These are phyloP conservation scores for Apodospora peruviana DNA, from an alignment of 495 filamentous ascomycete species.

Conservation along the genomic window DNA sequence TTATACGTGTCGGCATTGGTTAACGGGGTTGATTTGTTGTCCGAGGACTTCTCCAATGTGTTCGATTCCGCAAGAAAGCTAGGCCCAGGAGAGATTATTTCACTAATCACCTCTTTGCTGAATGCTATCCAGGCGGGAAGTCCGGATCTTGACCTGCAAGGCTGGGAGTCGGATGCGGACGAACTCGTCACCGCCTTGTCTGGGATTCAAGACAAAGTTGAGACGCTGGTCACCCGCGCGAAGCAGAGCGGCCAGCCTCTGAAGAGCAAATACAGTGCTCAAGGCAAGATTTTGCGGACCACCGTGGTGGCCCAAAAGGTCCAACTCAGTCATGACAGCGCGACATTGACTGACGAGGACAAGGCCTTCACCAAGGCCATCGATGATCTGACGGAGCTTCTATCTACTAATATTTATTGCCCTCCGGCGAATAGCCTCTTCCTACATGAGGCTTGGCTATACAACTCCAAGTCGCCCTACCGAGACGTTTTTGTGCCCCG, in stretches of 20 bases:
- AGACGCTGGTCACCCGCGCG: slow-evolving; percentile 33
- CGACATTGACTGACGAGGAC: slow-evolving; percentile 67
- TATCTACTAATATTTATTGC: slow-evolving; percentile 52
- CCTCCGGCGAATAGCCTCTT: slow-evolving; percentile 58
- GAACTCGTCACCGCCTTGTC: slow-evolving; percentile 30
- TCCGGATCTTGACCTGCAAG: slow-evolving; percentile 26
- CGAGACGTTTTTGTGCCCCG: slow-evolving; percentile 78
- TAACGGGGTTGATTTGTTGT: slow-evolving; percentile 25
- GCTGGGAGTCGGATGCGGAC: slow-evolving; percentile 26
- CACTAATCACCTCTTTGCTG: slow-evolving; percentile 27
- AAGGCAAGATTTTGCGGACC: slow-evolving; percentile 66
- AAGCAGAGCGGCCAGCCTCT: slow-evolving; percentile 44
- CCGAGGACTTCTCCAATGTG: slow-evolving; percentile 17
- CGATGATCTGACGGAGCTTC: slow-evolving; percentile 51
- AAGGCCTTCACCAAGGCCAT: slow-evolving; percentile 71
- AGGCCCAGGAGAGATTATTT: slow-evolving; percentile 32
- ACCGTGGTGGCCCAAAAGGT: slow-evolving; percentile 86
- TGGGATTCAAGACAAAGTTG: slow-evolving; percentile 33
- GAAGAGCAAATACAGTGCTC: slow-evolving; percentile 69
- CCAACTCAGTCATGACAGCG: slow-evolving; percentile 74
- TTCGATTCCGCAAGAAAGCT: slow-evolving; percentile 37
- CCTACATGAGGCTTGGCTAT: slow-evolving; percentile 76
- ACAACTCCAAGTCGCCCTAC: slow-evolving; percentile 73
- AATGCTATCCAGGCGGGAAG: slow-evolving; percentile 32
- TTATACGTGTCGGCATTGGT: slow-evolving; percentile 34